phyloP scores from a whole-genome alignment of 2,329 filamentous ascomycete species.

The Colletotrichum nymphaeae region DNA sequence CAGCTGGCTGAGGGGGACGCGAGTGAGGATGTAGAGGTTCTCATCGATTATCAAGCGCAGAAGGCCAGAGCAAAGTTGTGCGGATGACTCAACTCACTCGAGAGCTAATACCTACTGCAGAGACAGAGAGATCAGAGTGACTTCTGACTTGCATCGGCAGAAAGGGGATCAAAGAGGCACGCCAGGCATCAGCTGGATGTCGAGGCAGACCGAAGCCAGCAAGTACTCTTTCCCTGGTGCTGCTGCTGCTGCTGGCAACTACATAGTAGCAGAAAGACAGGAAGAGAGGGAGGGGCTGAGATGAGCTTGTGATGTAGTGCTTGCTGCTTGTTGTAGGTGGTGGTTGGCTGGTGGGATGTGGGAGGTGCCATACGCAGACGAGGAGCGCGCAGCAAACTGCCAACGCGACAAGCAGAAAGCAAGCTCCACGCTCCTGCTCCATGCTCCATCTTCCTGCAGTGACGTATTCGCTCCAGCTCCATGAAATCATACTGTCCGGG shows the following conservation, averaged over 20 bases:
- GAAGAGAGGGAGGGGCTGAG: background rate
- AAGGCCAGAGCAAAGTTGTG: background rate
- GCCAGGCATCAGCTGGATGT: conserved; percentile 9
- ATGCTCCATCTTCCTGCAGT: conserved; percentile 12
- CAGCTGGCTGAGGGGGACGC: background rate
- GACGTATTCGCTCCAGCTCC: conserved; percentile 27
- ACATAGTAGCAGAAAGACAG: too few relatives aligned
- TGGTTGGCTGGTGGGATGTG: conserved; percentile 1
- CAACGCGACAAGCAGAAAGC: background rate
- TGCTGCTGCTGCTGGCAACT: background rate
- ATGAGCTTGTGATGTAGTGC: conserved; percentile 6
- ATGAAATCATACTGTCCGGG: conserved; percentile 34
- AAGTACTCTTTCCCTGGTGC: background rate
- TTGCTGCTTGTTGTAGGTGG: background rate
- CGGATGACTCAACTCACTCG: background rate
- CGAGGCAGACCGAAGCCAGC: background rate
- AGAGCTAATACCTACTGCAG: background rate
- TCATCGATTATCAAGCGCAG: background rate
- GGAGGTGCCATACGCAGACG: background rate
- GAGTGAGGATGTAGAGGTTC: background rate
- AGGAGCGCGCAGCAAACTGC: conserved; percentile 1
- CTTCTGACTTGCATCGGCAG: background rate
- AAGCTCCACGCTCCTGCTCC: background rate
- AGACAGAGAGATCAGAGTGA: background rate
- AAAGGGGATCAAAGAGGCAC: background rate